Conservation (phyloP, 306 rosid species). For the Corylus americana region DNA sequence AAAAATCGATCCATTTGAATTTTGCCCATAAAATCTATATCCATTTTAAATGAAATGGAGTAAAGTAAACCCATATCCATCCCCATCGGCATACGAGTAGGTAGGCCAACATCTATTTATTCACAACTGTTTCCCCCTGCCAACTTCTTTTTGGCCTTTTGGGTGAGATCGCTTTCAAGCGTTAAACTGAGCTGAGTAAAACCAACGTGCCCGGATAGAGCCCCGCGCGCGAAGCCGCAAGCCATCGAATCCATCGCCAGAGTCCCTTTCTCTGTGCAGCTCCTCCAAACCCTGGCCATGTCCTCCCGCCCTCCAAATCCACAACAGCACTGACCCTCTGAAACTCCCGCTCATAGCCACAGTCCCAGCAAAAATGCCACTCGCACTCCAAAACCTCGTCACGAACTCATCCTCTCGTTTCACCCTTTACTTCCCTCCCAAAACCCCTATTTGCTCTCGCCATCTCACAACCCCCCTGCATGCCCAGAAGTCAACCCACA, state of each 20-base stretch:
- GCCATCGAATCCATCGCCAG: slow-evolving; percentile 34
- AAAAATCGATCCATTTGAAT: too few species aligned
- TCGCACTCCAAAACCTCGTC: slow-evolving; percentile 40
- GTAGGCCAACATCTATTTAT: too few species aligned
- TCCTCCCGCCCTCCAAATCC: neutral
- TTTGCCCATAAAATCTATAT: too few species aligned
- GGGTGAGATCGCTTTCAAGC: neutral
- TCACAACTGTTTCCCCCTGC: too few species aligned
- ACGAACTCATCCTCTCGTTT: slow-evolving; percentile 37
- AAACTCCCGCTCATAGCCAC: neutral
- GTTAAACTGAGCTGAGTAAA: neutral
- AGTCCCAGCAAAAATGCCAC: slow-evolving; percentile 45
- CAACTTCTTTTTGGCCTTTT: too few species aligned
- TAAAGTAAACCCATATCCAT: too few species aligned
- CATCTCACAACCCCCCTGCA: slow-evolving; percentile 25
- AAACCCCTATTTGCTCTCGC: slow-evolving; percentile 29
- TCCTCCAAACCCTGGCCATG: slow-evolving; percentile 8
- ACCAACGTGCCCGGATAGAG: neutral
- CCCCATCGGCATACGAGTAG: too few species aligned
- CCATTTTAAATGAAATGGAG: too few species aligned
- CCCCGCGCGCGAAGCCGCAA: slow-evolving; percentile 30
- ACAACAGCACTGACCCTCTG: neutral
- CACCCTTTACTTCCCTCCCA: slow-evolving; percentile 34
- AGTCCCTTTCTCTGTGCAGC: neutral
- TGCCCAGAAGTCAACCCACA: slow-evolving; percentile 30